Percentiles rank a stretch among this genome's conserved stretches.
Evolutionary conservation across 139 green algal genomes (phyloP).

Genomic region (Chlamydomonas schloesseri): DNA sequence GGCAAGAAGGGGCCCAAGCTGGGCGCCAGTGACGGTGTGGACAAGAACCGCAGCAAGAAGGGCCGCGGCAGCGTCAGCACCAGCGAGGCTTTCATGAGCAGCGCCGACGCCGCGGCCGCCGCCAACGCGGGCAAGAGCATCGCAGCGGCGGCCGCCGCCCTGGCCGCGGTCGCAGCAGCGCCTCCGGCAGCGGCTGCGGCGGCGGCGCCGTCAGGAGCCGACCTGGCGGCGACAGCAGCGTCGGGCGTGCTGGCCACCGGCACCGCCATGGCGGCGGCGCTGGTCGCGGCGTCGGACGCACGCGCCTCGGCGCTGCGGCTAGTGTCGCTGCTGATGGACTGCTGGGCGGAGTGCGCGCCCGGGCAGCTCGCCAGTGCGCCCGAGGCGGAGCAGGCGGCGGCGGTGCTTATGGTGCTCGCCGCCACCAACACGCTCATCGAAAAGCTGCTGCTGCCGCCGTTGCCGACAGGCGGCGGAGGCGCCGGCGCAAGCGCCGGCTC

Average conservation of each 20-base stretch:
- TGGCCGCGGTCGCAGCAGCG: conserved; percentile 11
- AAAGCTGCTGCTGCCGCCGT: conserved; percentile 17
- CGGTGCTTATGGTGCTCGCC: conserved; percentile 40
- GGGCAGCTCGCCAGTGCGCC: conserved; percentile 52
- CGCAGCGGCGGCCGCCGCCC: conserved; percentile 8
- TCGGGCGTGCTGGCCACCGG: background rate
- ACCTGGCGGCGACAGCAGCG: background rate
- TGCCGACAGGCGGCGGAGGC: background rate
- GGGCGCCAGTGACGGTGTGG: background rate
- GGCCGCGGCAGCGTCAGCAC: conserved; percentile 28
- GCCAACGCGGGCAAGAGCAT: conserved; percentile 5
- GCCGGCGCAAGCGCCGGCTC: background rate
- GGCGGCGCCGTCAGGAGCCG: background rate
- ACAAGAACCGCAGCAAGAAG: conserved; percentile 30
- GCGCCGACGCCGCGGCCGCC: background rate
- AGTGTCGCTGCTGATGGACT: conserved; percentile 61
- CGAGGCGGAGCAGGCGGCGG: conserved; percentile 46
- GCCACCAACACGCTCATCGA: conserved; percentile 29
- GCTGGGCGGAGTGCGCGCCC: conserved; percentile 68
- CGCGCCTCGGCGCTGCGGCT: conserved; percentile 37
- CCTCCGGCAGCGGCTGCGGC: background rate
- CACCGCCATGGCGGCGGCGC: conserved; percentile 27
- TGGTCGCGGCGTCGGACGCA: conserved; percentile 6
- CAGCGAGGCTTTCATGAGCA: background rate
- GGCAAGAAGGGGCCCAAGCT: background rate